Evolutionary conservation across 2,329 filamentous ascomycete genomes (phyloP), one percentile per base, ranked within the genome.

Genomic region (Metarhizium humberi): DNA sequence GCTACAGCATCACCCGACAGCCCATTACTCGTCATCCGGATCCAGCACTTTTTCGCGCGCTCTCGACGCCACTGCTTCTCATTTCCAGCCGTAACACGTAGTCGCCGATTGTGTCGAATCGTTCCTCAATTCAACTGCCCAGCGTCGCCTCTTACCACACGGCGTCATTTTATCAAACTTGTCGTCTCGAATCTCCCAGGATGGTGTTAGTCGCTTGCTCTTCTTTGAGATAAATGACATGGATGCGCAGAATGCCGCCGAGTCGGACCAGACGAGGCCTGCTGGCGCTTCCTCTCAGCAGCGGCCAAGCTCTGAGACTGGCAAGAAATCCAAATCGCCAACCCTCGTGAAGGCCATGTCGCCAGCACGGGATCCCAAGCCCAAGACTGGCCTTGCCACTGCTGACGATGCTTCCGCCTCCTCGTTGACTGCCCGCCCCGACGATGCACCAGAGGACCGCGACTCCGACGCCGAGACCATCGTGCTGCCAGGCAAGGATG

Each of bases 391-490:
- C 16, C 25, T 55, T 38, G 34, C 42, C 25, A 40, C 50, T 16
- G 53, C 30, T 13, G 55, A 50, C 8, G 18, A 53, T 14, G 49
- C 49, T 53, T 52, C 47, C 32, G 46, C 32, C 13, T 40, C 38
- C 13, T 40, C 58, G n/a, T 52, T 53, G 32, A 52, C 55, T 14
- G 53, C 60, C 18, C 60, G 56, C 52, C 64, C 70, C 20, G 65
- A 69, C 52, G 74, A 79, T 55, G 68, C 63, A 54, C 68, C 67
- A 25, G 72, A 73, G 56, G 84, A 85, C 57, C 82, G 78, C 64
- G 83, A 86, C 62, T 88, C 85, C 1, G 85, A 88, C 64, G 85
- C 85, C 51, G 85, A 88, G 71, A 88, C 85, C 14, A 86, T 88
- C 58, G 84, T 88, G 40, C 69, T 87, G 38, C 78, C 82, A 11